Percentiles rank a stretch among this genome's conserved stretches.
phyloP scores from a whole-genome alignment of 1,284 basidiomycete genomes.

The Irpex sp. region DNA sequence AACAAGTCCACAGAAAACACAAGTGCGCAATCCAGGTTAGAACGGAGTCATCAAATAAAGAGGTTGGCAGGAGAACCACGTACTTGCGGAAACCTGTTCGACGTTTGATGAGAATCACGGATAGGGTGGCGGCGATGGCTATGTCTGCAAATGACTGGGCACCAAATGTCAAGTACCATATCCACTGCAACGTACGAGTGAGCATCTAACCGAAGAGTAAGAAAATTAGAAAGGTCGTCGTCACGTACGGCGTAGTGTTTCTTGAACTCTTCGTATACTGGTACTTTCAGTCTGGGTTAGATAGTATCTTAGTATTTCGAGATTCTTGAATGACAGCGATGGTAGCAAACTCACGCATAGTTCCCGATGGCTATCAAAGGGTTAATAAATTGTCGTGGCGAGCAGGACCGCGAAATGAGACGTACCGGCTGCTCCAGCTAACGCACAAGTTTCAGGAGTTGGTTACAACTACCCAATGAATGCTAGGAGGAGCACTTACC shows the following conservation, averaged over 20 bases:
- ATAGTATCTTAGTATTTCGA: too few species aligned
- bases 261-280: background rate
- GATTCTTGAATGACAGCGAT: too few species aligned
- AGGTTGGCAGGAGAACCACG: too few species aligned
- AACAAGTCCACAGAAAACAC: background rate
- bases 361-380: background rate
- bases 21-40: too few species aligned
- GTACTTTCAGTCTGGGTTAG: background rate
- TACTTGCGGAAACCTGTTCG: constrained; percentile 3
- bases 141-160: constrained; percentile 1
- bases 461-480: too few species aligned
- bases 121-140: constrained; percentile 1
- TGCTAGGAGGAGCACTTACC: too few species aligned
- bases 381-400: background rate
- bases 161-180: constrained; percentile 4
- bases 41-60: background rate
- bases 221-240: background rate
- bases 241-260: background rate
- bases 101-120: background rate
- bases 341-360: background rate
- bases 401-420: too few species aligned
- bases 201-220: background rate
- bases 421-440: too few species aligned
- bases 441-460: too few species aligned
- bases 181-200: background rate